Percentiles rank a stretch among this genome's conserved stretches.
phyloP scores from a whole-genome alignment of 2,329 filamentous ascomycete genomes.

The Arthroderma uncinatum region DNA sequence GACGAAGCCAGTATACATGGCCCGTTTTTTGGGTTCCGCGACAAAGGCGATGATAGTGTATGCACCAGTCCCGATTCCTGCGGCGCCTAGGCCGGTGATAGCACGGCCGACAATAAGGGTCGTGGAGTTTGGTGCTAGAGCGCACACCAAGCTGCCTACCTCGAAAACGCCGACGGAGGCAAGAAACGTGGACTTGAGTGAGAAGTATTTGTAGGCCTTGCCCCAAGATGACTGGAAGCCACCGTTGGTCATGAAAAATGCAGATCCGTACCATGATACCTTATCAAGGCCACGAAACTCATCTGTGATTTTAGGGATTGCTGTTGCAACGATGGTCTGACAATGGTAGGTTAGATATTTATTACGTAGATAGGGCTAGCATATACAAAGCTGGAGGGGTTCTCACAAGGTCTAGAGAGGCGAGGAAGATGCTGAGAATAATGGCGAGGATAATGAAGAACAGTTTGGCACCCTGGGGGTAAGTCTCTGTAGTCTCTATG shows the following conservation, averaged over 20 bases:
- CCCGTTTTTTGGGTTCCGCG: constrained; percentile 30
- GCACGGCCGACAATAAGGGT: constrained; percentile 33
- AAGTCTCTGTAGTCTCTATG: background rate
- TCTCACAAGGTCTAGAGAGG: constrained; percentile 11
- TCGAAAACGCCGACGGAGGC: constrained; percentile 31
- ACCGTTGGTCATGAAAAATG: constrained; percentile 34
- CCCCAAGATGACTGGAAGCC: constrained; percentile 34
- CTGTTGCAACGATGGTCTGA: constrained; percentile 25
- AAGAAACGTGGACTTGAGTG: constrained; percentile 34
- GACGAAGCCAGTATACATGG: constrained; percentile 27
- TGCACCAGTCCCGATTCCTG: constrained; percentile 30
- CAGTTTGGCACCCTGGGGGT: background rate
- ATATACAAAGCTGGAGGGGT: background rate
- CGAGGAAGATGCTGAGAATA: constrained; percentile 10
- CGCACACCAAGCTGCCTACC: constrained; percentile 31
- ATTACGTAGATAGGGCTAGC: background rate
- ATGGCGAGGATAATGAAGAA: constrained; percentile 10
- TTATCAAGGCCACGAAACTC: constrained; percentile 37
- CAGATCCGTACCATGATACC: constrained; percentile 39
- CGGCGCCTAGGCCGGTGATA: constrained; percentile 30
- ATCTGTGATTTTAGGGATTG: constrained; percentile 39
- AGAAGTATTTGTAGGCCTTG: constrained; percentile 34
- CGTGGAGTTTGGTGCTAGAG: constrained; percentile 26
- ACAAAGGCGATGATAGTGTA: constrained; percentile 33
- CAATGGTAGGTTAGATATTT: background rate